These are phyloP conservation scores for Arthrobotrys sinensis DNA, from an alignment of 2,329 filamentous ascomycete genomes.

Conservation along the genomic window DNA sequence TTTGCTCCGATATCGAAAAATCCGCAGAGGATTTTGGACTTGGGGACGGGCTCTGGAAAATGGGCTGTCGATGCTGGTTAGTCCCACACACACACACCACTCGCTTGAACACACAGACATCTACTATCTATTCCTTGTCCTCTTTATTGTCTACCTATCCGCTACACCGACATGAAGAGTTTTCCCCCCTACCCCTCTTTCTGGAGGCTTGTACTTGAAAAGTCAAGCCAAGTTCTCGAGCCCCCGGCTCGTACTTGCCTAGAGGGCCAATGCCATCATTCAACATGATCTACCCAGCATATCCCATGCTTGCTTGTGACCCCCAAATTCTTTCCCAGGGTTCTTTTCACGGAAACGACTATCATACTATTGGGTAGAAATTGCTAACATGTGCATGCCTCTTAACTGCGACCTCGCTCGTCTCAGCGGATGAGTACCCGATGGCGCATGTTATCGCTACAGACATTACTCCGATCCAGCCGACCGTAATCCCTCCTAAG, in stretches of 20 bases:
- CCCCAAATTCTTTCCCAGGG: slow-evolving; percentile 12
- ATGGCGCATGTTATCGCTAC: slow-evolving; percentile 61
- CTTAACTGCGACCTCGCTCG: slow-evolving; percentile 51
- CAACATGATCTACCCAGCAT: slow-evolving; percentile 37
- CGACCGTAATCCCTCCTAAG: slow-evolving; percentile 72
- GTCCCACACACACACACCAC: slow-evolving; percentile 35
- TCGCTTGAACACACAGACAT: slow-evolving; percentile 25
- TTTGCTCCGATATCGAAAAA: slow-evolving; percentile 58
- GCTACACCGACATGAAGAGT: slow-evolving; percentile 25
- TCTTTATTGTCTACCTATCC: slow-evolving; percentile 40
- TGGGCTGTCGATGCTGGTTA: slow-evolving; percentile 70
- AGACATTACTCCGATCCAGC: slow-evolving; percentile 61
- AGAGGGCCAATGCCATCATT: slow-evolving; percentile 43
- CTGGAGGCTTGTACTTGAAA: slow-evolving; percentile 32
- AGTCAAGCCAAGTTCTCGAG: slow-evolving; percentile 22
- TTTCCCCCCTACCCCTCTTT: slow-evolving; percentile 44
- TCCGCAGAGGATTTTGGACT: slow-evolving; percentile 68
- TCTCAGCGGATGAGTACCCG: slow-evolving; percentile 60
- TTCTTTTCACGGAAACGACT: slow-evolving; percentile 23
- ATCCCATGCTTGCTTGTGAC: slow-evolving; percentile 33
- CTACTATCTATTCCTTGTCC: slow-evolving; percentile 19
- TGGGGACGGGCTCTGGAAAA: slow-evolving; percentile 69
- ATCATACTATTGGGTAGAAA: slow-evolving; percentile 38
- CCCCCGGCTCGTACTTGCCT: slow-evolving; percentile 18
- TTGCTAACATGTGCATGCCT: slow-evolving; percentile 35